Evolutionary conservation across 2,329 filamentous ascomycete genomes (phyloP).

Genomic region (Aureobasidium mangrovei): DNA sequence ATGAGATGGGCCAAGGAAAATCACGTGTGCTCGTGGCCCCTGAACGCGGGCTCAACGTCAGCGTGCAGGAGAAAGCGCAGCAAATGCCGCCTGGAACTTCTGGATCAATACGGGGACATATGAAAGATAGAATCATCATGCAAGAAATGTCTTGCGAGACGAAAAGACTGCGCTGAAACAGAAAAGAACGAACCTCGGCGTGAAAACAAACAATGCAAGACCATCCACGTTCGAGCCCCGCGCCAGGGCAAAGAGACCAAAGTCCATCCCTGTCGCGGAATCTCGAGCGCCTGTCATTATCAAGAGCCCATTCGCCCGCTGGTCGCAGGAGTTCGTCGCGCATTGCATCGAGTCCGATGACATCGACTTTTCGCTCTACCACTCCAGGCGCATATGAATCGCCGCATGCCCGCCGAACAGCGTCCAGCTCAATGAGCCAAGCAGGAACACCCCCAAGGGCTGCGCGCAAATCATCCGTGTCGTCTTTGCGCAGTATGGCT

Average conservation of each 20-base stretch:
- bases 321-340: background rate
- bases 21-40: too few species aligned
- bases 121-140: constrained; percentile 2
- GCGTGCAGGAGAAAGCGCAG: background rate
- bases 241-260: background rate
- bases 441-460: constrained; percentile 1
- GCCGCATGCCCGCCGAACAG: background rate
- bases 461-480: constrained; percentile 7
- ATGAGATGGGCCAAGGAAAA: too few species aligned
- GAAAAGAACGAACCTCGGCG: background rate
- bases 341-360: constrained; percentile 4
- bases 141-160: background rate
- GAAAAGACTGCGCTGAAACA: background rate
- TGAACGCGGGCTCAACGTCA: too few species aligned
- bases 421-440: constrained; percentile 10
- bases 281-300: constrained; percentile 5
- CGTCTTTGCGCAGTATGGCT: constrained; percentile 9
- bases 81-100: background rate
- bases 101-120: background rate
- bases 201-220: constrained; percentile 7
- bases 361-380: background rate
- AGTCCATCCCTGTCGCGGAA: constrained; percentile 9
- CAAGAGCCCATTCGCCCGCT: constrained; percentile 1
- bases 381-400: constrained; percentile 3
- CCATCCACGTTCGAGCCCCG: constrained; percentile 7